Percentiles rank a stretch among this genome's conserved stretches.
phyloP scores from a whole-genome alignment of 306 rosid genomes.

The Dalbergia cultrata region DNA sequence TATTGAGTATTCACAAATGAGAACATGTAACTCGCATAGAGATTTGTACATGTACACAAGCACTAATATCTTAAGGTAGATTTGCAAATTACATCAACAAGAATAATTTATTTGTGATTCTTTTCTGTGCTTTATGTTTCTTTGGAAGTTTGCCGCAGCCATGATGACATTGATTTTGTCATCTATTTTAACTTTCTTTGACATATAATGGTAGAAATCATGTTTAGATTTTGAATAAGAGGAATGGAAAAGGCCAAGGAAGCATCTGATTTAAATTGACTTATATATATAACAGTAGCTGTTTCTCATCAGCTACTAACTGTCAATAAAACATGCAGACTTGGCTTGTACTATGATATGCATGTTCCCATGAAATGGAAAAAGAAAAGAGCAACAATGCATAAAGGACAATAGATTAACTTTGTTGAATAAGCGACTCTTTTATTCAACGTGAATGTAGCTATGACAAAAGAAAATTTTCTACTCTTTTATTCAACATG shows the following conservation, averaged over 20 bases:
- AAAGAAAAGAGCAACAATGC: slow-evolving; percentile 8
- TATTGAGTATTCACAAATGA: background rate
- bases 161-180: slow-evolving; percentile 19
- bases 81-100: background rate
- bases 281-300: slow-evolving; percentile 3
- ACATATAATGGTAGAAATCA: background rate
- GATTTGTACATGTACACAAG: background rate
- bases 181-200: slow-evolving; percentile 33
- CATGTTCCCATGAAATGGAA: slow-evolving; percentile 23
- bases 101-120: slow-evolving; percentile 16
- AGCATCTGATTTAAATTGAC: slow-evolving; percentile 11
- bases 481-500: slow-evolving; percentile 21
- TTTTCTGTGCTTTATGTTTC: slow-evolving; percentile 27
- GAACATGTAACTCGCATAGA: background rate
- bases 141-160: background rate
- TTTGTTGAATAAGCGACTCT: background rate
- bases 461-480: background rate
- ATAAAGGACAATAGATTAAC: slow-evolving; percentile 7
- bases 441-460: slow-evolving; percentile 17
- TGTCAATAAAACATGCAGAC: background rate
- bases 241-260: slow-evolving; percentile 16
- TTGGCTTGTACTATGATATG: slow-evolving; percentile 4
- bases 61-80: slow-evolving; percentile 1
- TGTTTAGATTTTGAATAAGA: background rate
- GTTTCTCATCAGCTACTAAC: background rate